Evolutionary conservation across 352 stramenopile genomes (phyloP).

Genomic region (Aphanomyces euteiches): DNA sequence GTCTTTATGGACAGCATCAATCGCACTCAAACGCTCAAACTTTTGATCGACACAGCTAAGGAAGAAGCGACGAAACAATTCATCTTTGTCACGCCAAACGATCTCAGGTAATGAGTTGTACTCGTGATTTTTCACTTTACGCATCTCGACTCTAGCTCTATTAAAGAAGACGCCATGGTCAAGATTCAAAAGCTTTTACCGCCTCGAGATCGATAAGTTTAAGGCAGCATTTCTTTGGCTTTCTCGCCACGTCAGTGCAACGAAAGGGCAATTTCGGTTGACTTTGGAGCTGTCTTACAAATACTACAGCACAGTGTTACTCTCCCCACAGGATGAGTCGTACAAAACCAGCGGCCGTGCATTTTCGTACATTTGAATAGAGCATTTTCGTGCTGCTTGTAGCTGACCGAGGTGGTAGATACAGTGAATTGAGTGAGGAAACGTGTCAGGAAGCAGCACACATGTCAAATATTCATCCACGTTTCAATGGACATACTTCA

Average conservation of each 20-base stretch:
- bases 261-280: neutral
- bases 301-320: no score
- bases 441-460: no score
- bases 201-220: constrained; percentile 54
- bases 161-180: constrained; percentile 66
- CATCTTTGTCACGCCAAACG: constrained; percentile 86
- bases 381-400: no score
- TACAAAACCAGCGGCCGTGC: no score
- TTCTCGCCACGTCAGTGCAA: neutral
- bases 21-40: constrained; percentile 92
- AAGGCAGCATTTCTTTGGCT: neutral
- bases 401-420: no score
- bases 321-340: no score
- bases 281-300: neutral
- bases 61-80: constrained; percentile 76
- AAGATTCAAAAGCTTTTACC: constrained; percentile 88
- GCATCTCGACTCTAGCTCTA: constrained; percentile 41
- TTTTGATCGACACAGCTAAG: constrained; percentile 88
- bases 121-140: constrained; percentile 12
- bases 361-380: no score
- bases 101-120: constrained; percentile 61
- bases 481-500: no score
- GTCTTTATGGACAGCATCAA: constrained; percentile 98
- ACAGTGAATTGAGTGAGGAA: no score
- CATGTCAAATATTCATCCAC: no score